Conservation (phyloP, 2,329 filamentous ascomycete genomes). For the Aspergillus amoenus region DNA sequence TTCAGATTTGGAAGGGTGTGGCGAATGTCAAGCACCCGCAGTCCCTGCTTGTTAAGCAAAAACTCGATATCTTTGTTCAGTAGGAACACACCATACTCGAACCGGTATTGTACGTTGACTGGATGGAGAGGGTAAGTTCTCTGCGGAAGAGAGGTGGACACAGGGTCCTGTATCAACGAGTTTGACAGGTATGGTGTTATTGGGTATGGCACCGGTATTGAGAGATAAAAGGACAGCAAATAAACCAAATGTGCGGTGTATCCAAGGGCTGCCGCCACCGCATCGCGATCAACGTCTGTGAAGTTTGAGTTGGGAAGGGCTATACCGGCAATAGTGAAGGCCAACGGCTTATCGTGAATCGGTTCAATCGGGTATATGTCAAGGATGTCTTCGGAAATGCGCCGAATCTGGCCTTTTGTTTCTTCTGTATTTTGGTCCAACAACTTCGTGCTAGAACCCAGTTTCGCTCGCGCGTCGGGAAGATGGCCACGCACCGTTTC, state of each 20-base stretch:
- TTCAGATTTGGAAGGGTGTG: constrained; percentile 93
- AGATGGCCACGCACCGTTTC: constrained; percentile 61
- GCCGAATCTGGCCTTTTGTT: constrained; percentile 80
- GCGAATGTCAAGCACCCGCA: constrained; percentile 83
- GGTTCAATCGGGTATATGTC: constrained; percentile 80
- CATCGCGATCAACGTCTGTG: constrained; percentile 65
- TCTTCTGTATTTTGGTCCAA: constrained; percentile 58
- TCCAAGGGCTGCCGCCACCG: constrained; percentile 77
- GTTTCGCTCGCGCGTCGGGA: constrained; percentile 58
- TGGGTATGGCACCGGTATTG: constrained; percentile 76
- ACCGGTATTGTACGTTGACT: constrained; percentile 76
- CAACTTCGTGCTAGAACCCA: constrained; percentile 57
- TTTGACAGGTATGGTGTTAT: constrained; percentile 71
- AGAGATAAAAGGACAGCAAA: constrained; percentile 78
- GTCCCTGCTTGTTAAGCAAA: constrained; percentile 62
- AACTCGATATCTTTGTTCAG: constrained; percentile 92
- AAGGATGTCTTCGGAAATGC: constrained; percentile 80
- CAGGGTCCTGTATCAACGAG: constrained; percentile 73
- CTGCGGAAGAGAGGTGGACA: constrained; percentile 55
- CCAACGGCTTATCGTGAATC: constrained; percentile 61
- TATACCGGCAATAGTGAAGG: constrained; percentile 80
- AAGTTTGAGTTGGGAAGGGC: constrained; percentile 77
- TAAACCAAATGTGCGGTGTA: constrained; percentile 74
- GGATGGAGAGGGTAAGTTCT: constrained; percentile 80
- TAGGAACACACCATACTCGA: constrained; percentile 95